Conservation (phyloP, 176 grass and related monocot species). For the Puccinellia tenuiflora region DNA sequence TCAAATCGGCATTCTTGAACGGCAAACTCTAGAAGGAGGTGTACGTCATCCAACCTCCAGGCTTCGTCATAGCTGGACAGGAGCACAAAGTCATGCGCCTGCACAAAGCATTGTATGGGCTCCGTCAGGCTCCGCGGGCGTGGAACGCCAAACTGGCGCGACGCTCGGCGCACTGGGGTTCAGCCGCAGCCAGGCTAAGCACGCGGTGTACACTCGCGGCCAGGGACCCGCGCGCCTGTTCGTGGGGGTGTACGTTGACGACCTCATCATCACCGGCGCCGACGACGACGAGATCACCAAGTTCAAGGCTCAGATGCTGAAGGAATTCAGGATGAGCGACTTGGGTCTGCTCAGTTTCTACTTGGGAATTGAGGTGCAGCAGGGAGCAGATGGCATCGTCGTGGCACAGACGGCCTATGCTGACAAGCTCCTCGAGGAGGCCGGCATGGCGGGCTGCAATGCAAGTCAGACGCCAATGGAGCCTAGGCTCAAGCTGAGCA, state of each 20-base stretch:
- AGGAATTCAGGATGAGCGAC: neutral
- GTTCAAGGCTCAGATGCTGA: neutral
- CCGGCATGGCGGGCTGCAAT: neutral
- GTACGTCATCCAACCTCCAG: neutral
- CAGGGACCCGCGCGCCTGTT: neutral
- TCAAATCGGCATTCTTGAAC: neutral
- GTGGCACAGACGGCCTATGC: neutral
- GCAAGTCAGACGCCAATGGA: neutral
- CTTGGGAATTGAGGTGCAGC: neutral
- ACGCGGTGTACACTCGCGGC: neutral
- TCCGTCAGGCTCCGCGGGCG: neutral
- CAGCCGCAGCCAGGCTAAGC: neutral
- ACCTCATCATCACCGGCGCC: neutral
- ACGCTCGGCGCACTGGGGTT: neutral
- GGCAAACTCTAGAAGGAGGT: neutral
- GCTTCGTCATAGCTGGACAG: neutral
- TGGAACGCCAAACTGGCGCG: neutral
- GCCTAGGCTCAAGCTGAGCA: neutral
- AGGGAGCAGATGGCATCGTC: neutral
- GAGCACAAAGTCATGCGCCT: neutral
- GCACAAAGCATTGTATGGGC: neutral
- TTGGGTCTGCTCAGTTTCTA: neutral
- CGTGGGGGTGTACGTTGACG: neutral
- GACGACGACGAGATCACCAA: neutral
- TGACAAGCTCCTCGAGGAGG: neutral